Evolutionary conservation across 768 basidiomycete genomes (phyloP).

Genomic region (Cystobasidium ongulense): DNA sequence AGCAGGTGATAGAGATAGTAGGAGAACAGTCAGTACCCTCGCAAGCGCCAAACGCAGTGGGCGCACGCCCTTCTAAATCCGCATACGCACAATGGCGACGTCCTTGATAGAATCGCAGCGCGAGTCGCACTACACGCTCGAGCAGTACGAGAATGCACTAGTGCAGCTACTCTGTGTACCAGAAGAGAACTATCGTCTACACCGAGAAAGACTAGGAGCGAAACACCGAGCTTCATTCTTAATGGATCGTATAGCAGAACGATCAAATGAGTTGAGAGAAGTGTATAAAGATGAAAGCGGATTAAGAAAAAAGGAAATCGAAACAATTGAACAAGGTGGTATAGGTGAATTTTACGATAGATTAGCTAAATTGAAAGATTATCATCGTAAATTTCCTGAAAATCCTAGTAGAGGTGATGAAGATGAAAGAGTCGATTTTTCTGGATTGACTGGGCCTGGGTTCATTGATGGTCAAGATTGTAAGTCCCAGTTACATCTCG

Average conservation of each 20-base stretch:
- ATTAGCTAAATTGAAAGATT: conserved; percentile 90
- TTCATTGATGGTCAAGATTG: conserved; percentile 71
- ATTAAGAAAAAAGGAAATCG: conserved; percentile 37
- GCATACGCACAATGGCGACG: conserved; percentile 32
- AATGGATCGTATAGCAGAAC: conserved; percentile 65
- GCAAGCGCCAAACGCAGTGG: neutral
- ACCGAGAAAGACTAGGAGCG: conserved; percentile 50
- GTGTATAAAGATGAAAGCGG: conserved; percentile 29
- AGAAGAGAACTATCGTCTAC: conserved; percentile 14
- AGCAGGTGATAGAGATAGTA: neutral
- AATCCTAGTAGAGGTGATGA: conserved; percentile 28
- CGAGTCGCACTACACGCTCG: conserved; percentile 90
- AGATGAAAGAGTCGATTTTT: conserved; percentile 53
- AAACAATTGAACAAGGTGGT: conserved; percentile 48
- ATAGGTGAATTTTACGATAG: conserved; percentile 91
- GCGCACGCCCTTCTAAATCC: neutral
- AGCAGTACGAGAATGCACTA: conserved; percentile 79
- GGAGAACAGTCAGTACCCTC: neutral
- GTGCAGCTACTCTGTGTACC: conserved; percentile 48
- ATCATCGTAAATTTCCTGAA: conserved; percentile 93
- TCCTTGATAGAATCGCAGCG: conserved; percentile 87
- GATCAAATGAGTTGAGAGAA: conserved; percentile 33
- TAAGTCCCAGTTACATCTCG: conserved; percentile 49
- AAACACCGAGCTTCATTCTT: conserved; percentile 86
- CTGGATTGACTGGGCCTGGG: conserved; percentile 61